phyloP scores from a whole-genome alignment of 2,329 filamentous ascomycete genomes.

The Aspergillus neotritici region DNA sequence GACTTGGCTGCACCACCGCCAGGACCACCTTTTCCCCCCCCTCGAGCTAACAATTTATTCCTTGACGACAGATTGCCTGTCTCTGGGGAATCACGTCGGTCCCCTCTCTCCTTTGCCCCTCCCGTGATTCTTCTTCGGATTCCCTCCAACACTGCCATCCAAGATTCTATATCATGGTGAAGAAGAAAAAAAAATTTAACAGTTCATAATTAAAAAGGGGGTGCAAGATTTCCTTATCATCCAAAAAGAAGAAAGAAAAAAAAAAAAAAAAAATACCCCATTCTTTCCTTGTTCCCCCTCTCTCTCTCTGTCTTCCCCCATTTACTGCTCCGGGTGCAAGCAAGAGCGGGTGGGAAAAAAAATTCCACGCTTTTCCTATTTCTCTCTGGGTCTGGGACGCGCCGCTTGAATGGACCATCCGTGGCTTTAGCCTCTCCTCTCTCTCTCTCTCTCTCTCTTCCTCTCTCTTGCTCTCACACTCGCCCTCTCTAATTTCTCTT shows the following conservation, averaged over 20 bases:
- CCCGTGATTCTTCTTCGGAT: not conserved
- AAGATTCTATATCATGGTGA: too few species aligned
- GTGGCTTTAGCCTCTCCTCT: slow-evolving; percentile 18
- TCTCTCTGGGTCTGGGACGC: slow-evolving; percentile 19
- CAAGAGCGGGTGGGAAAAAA: slow-evolving; percentile 15
- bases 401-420: slow-evolving; percentile 24
- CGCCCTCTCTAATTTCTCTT: slow-evolving; percentile 9
- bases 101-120: slow-evolving; percentile 2
- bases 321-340: not conserved
- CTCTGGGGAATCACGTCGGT: slow-evolving; percentile 1
- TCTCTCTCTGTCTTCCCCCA: slow-evolving; percentile 4
- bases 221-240: too few species aligned
- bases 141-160: too few species aligned
- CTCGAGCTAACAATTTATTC: too few species aligned
- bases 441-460: slow-evolving; percentile 7
- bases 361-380: slow-evolving; percentile 24
- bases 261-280: not conserved
- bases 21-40: slow-evolving; percentile 4
- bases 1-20: too few species aligned
- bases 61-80: not conserved
- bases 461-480: slow-evolving; percentile 9
- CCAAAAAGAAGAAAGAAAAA: not conserved
- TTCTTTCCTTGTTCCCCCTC: not conserved
- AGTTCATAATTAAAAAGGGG: too few species aligned
- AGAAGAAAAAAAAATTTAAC: not conserved